phyloP scores from a whole-genome alignment of 2,329 filamentous ascomycete species.

The Cladosporium sp. region DNA sequence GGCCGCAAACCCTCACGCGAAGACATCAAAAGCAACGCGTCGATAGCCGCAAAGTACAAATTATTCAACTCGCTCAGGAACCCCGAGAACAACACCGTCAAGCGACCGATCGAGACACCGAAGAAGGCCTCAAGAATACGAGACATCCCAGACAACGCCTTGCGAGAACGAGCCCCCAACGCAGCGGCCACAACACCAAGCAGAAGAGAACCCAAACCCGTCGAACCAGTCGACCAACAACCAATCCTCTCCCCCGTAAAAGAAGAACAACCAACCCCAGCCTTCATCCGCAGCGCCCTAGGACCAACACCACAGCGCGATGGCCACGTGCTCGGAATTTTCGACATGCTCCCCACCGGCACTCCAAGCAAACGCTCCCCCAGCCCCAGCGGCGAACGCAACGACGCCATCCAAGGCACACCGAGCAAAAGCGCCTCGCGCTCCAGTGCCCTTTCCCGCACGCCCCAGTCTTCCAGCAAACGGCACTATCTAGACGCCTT shows the following conservation, averaged over 20 bases:
- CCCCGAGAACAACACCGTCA: conserved; percentile 27
- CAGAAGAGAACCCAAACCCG: conserved; percentile 3
- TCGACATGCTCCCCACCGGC: conserved; percentile 56
- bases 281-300: conserved; percentile 38
- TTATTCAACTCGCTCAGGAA: conserved; percentile 60
- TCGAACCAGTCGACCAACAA: conserved; percentile 2
- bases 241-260: conserved; percentile 19
- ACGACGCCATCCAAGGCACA: conserved; percentile 31
- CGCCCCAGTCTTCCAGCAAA: conserved; percentile 55
- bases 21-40: conserved; percentile 71
- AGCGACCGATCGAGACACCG: conserved; percentile 18
- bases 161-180: conserved; percentile 4
- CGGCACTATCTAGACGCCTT: conserved; percentile 60
- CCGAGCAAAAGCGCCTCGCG: conserved; percentile 31
- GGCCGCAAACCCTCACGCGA: conserved; percentile 67
- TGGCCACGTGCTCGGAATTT: conserved; percentile 71
- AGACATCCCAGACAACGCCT: conserved; percentile 2
- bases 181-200: conserved; percentile 9
- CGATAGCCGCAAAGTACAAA: conserved; percentile 72
- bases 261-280: conserved; percentile 25
- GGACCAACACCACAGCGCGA: conserved; percentile 79
- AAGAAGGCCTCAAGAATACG: conserved; percentile 19
- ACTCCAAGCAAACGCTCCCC: conserved; percentile 19
- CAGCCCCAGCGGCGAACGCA: neutral
- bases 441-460: conserved; percentile 30